Base-by-base conservation (phyloP, 192 early-diverging fungal genomes). In the Podochytrium sp. region DNA sequence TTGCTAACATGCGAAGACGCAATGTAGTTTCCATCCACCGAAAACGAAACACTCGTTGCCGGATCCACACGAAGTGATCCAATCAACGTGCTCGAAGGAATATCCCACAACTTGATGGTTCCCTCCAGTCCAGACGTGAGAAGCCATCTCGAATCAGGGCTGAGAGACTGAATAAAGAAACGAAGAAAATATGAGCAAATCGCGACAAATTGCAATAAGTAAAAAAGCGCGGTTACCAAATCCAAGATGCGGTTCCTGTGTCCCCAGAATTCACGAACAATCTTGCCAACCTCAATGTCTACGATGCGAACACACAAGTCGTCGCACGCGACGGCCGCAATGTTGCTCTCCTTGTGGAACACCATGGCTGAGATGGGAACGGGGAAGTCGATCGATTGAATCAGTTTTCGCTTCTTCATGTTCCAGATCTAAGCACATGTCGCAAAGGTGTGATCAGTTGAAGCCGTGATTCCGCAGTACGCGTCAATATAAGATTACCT, bases 31-130 rank as follows among this genome's bases (percentile, higher is more conserved):
- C 96, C 96, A 2, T 83, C 88, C 18, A 95, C 95, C 14, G 96
- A 96, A 58, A 99, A 92, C 2, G 94, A 83, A 25, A 99, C 49
- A 69, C 92, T 93, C 14, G 95, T 95, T 1, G 90, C 88, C 37
- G 89, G 85, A 42, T 89, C 84, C 2, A 92, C 89, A 34, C 82
- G 81, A 81, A 96, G 94, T 50, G 90, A 79, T 80, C 96, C 96
- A 38, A 99, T 86, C 86, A 94, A 81, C 58, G 92, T 84, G 5
- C 95, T 95, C 0, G 94, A 92, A 6, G 96, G 96, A 59, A 99
- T 78, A 81, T 99, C 98, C 96, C 96, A 99, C 1, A 95, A 96
- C 61, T 95, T 89, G 49, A 99, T 84, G 3, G 91, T 95, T 43
- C 87, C 82, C 85, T 99, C 98, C 58, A 93, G 80, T 18, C 91